A percentile compares a stretch with the other conserved stretches of the same genome.
Evolutionary conservation across 2,329 filamentous ascomycete genomes (phyloP).

Genomic region (Pseudogymnoascus sp.): DNA sequence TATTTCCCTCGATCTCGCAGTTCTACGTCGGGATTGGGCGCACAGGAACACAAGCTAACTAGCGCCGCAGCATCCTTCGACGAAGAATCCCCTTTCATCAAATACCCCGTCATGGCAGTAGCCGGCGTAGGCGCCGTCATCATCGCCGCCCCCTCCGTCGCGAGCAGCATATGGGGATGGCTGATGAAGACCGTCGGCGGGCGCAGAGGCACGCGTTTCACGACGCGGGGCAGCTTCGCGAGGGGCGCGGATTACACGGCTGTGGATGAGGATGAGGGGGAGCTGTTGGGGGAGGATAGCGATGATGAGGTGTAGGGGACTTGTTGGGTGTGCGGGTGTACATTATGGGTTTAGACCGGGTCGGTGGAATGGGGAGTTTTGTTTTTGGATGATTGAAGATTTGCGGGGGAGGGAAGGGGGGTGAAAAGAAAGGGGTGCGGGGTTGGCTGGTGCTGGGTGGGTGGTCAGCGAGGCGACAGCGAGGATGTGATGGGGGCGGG

Average conservation of each 20-base stretch:
- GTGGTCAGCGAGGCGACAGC: background rate
- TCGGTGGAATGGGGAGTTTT: background rate
- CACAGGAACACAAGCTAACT: conserved; percentile 15
- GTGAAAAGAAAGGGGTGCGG: background rate
- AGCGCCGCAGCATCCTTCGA: conserved; percentile 41
- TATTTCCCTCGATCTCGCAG: background rate
- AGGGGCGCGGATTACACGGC: conserved; percentile 80
- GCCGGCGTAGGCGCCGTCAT: conserved; percentile 54
- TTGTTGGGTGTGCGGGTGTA: background rate
- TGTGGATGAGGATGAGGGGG: conserved; percentile 89
- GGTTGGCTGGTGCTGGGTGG: background rate
- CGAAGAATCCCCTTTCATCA: conserved; percentile 67
- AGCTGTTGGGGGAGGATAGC: conserved; percentile 85
- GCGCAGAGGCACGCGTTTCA: conserved; percentile 54
- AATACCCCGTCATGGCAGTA: conserved; percentile 68
- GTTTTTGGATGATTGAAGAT: background rate
- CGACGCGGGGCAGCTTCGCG: conserved; percentile 81
- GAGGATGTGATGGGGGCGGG: background rate
- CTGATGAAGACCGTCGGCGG: conserved; percentile 43
- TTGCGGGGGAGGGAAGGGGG: background rate
- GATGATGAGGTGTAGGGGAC: conserved; percentile 65
- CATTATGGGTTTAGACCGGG: conserved; percentile 4
- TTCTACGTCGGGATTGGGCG: background rate
- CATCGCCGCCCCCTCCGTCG: conserved; percentile 60
- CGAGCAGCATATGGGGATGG: conserved; percentile 63